Evolutionary conservation across 768 basidiomycete species (phyloP).

Genomic region (Tulasnella calospora): DNA sequence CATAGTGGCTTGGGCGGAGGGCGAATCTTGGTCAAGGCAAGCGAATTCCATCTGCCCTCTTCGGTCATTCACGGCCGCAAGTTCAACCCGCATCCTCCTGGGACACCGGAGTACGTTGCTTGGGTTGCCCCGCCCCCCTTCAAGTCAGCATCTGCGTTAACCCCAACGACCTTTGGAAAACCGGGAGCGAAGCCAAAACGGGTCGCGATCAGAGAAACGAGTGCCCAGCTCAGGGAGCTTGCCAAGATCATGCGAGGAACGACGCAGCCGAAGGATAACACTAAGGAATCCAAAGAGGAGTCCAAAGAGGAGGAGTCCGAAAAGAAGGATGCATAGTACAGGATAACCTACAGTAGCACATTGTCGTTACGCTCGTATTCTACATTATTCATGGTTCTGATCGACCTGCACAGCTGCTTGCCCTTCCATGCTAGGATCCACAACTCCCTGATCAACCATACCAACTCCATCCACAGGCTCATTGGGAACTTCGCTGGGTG

Average conservation of each 20-base stretch:
- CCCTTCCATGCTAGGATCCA: background rate
- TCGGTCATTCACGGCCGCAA: background rate
- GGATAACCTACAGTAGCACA: slow-evolving; percentile 2
- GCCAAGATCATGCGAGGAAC: background rate
- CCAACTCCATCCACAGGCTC: slow-evolving; percentile 13
- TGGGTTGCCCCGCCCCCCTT: background rate
- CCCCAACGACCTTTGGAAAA: background rate
- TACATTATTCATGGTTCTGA: slow-evolving; percentile 3
- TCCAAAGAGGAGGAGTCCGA: background rate
- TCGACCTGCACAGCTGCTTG: background rate
- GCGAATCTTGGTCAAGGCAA: background rate
- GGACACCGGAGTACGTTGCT: slow-evolving; percentile 15
- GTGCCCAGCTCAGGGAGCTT: background rate
- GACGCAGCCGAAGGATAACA: background rate
- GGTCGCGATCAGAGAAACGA: background rate
- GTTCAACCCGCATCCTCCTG: slow-evolving; percentile 20
- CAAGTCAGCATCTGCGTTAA: background rate
- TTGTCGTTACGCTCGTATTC: slow-evolving; percentile 2
- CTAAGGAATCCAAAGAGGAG: background rate
- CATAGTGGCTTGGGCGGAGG: slow-evolving; percentile 19
- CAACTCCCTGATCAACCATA: slow-evolving; percentile 1
- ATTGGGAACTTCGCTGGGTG: background rate
- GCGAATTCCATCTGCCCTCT: background rate
- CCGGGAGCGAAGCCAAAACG: background rate
- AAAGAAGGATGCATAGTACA: slow-evolving; percentile 7